Evolutionary conservation across 2,329 filamentous ascomycete genomes (phyloP), one percentile per base, ranked within the genome.

Genomic region (Phialophora tarda): DNA sequence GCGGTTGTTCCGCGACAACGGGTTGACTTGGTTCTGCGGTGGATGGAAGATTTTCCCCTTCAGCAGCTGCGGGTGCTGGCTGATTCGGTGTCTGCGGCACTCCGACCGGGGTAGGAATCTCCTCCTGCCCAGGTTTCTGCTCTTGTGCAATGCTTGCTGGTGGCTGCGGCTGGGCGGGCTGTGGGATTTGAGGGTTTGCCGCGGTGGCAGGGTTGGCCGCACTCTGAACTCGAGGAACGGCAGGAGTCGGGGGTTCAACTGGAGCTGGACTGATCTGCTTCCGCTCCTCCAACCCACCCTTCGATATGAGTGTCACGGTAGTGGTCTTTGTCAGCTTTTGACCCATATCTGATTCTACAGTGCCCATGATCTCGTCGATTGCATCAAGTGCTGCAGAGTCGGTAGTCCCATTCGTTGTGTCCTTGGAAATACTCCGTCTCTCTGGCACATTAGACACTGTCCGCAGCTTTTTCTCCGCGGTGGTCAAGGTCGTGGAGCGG

Each of bases 401-500:
- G 57, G 51, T 34, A 56, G 30, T 50, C 6, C 59, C 65, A 38
- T 56, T 54, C 14, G 32, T 32, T 14, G 28, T 26, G 30, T 59
- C 65, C 38, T 66, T 62, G 14, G 65, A 66, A 14, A 63, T 47
- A 30, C 61, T 62, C 5, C 56, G 69, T 56, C 66, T 51, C 54
- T 69, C 66, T 26, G 69, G 28, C 32, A 76, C 71, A 68, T 89
- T 84, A 1, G 86, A 83, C 1, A 90, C 85, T 62, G 84, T 84
- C 38, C 91, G 87, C 63, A 98, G 82, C 66, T 91, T 87, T 72
- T 89, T 86, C 78, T 97, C 94, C 1, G 92, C 90, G 64, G 86
- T 83, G 72, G 88, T 89, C 58, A 96, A 83, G 0, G 88, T 78
- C 7, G 90, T 89, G 62, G 87, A 88, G 63, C 87, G 86, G 76